Percentiles rank a stretch among this genome's conserved stretches.
Evolutionary conservation across 306 rosid species (phyloP).

Genomic region (Bauhinia variegata): DNA sequence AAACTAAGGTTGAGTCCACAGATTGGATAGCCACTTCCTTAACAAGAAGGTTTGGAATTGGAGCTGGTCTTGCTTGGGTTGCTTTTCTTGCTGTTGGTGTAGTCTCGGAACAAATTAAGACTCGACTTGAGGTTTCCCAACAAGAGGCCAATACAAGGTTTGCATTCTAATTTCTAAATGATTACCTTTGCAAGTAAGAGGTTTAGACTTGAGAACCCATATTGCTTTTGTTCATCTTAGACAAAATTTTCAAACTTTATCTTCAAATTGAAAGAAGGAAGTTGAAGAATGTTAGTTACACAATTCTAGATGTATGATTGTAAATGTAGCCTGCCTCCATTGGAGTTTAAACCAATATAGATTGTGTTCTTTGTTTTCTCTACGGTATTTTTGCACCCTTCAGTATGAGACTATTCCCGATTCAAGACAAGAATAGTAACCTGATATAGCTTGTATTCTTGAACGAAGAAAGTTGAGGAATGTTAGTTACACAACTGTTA

Average conservation of each 20-base stretch:
- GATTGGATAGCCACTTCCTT: conserved; percentile 88
- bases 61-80: conserved; percentile 98
- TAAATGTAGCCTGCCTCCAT: too few relatives aligned
- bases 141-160: conserved; percentile 85
- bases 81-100: conserved; percentile 83
- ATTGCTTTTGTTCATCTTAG: neutral
- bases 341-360: too few relatives aligned
- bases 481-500: too few relatives aligned
- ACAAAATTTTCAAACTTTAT: neutral
- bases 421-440: too few relatives aligned
- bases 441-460: too few relatives aligned
- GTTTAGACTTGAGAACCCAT: neutral
- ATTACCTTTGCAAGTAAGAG: neutral
- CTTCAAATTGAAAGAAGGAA: too few relatives aligned
- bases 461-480: too few relatives aligned
- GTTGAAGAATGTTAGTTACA: too few relatives aligned
- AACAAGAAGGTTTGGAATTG: conserved; percentile 86
- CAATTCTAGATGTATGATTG: too few relatives aligned
- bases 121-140: conserved; percentile 89
- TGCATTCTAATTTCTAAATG: neutral
- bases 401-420: too few relatives aligned
- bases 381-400: too few relatives aligned
- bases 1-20: conserved; percentile 67
- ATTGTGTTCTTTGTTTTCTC: too few relatives aligned
- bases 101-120: conserved; percentile 90